These are phyloP conservation scores for Artemisia annua DNA, from an alignment of 129 eudicot genomes.

Conservation along the genomic window DNA sequence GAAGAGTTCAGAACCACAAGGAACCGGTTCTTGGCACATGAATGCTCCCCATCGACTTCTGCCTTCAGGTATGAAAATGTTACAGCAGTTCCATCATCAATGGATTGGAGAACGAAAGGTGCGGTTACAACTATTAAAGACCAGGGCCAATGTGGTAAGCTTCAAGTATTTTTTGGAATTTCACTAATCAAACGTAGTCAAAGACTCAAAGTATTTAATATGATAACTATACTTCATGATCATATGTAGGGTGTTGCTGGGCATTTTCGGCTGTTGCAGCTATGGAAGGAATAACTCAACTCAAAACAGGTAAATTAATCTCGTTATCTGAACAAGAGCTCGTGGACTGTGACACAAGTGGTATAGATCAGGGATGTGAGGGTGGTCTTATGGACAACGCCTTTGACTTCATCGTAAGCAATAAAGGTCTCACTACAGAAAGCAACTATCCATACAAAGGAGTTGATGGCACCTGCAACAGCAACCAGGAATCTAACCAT, in stretches of 20 bases:
- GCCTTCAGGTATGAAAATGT: conserved; percentile 31
- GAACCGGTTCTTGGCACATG: conserved; percentile 30
- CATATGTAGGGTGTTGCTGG: conserved; percentile 30
- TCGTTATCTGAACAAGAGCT: conserved; percentile 37
- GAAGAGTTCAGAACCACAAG: conserved; percentile 32
- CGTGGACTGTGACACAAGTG: conserved; percentile 34
- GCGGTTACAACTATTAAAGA: conserved; percentile 42
- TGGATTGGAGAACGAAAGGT: conserved; percentile 43
- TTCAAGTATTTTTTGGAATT: background rate
- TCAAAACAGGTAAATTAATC: conserved; percentile 31
- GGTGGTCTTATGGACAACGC: conserved; percentile 34
- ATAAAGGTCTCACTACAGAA: conserved; percentile 26
- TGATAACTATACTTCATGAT: background rate
- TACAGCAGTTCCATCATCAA: conserved; percentile 32
- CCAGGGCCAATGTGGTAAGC: conserved; percentile 50
- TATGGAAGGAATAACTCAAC: conserved; percentile 32
- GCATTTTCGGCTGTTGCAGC: conserved; percentile 37
- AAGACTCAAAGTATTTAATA: background rate
- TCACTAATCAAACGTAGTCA: background rate
- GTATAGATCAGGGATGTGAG: conserved; percentile 31
- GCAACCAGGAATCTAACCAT: conserved; percentile 24
- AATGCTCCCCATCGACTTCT: conserved; percentile 15
- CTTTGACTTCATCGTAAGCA: conserved; percentile 26
- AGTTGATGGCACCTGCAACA: conserved; percentile 32
- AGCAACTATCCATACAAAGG: conserved; percentile 32